Evolutionary conservation across 2,329 filamentous ascomycete species (phyloP).

Genomic region (Paraphoma chrysanthemicola): DNA sequence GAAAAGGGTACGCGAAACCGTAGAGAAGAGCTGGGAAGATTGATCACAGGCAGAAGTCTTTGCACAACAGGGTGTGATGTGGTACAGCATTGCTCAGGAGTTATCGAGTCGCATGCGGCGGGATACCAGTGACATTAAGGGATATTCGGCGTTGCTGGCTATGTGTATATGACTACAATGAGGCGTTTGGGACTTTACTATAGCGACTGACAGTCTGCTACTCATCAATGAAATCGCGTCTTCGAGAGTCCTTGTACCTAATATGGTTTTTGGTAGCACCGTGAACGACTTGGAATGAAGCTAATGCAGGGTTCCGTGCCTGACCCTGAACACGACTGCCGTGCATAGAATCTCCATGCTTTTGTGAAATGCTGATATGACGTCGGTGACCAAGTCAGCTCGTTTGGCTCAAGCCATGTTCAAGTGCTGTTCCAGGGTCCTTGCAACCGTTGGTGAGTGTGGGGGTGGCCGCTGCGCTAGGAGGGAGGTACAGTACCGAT

Average conservation of each 20-base stretch:
- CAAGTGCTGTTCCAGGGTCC: not conserved
- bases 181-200: not conserved
- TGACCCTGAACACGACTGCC: not conserved
- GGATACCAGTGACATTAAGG: slow-evolving; percentile 14
- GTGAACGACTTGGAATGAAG: not conserved
- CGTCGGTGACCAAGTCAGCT: not conserved
- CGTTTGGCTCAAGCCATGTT: not conserved
- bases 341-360: not conserved
- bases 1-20: slow-evolving; percentile 92
- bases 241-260: not conserved
- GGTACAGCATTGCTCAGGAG: slow-evolving; percentile 23
- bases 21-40: slow-evolving; percentile 99
- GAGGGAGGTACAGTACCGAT: not conserved
- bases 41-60: slow-evolving; percentile 44
- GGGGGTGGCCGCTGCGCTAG: not conserved
- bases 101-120: slow-evolving; percentile 20
- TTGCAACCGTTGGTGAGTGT: not conserved
- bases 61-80: not conserved
- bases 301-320: not conserved
- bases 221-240: not conserved
- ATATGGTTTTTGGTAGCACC: not conserved
- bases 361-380: not conserved
- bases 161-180: slow-evolving; percentile 3
- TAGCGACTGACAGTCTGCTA: not conserved
- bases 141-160: slow-evolving; percentile 9